A percentile compares a stretch with the other conserved stretches of the same genome.
phyloP scores from a whole-genome alignment of 1,284 basidiomycete species.

The Bondarzewia mesenterica region DNA sequence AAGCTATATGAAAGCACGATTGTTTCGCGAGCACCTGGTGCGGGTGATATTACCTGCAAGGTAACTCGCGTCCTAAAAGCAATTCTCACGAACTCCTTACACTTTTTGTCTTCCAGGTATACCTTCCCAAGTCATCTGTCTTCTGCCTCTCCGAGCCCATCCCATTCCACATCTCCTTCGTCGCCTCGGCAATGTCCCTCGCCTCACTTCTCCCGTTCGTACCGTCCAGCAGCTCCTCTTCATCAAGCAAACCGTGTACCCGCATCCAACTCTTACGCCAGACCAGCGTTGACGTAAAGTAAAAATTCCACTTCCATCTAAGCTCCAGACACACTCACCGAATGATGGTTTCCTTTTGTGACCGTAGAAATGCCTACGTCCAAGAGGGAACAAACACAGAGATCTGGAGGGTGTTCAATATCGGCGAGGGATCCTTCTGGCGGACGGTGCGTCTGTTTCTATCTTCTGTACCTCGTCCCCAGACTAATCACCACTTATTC shows the following conservation, averaged over 20 bases:
- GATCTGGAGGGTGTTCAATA: slow-evolving; percentile 58
- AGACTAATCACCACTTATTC: background rate
- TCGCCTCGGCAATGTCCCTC: slow-evolving; percentile 46
- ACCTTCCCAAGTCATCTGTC: slow-evolving; percentile 47
- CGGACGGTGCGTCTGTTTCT: slow-evolving; percentile 35
- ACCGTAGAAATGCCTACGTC: slow-evolving; percentile 7
- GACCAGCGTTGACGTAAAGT: slow-evolving; percentile 59
- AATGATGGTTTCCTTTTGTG: too few species aligned
- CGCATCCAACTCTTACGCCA: slow-evolving; percentile 59
- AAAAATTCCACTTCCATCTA: slow-evolving; percentile 13
- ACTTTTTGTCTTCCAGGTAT: slow-evolving; percentile 25
- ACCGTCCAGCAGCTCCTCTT: slow-evolving; percentile 28
- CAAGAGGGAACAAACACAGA: slow-evolving; percentile 46
- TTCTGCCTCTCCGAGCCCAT: slow-evolving; percentile 51
- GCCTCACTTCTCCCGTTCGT: slow-evolving; percentile 47
- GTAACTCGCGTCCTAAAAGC: slow-evolving; percentile 18
- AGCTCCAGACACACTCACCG: background rate
- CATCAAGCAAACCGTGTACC: slow-evolving; percentile 22
- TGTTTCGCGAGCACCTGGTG: slow-evolving; percentile 27
- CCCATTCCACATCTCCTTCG: slow-evolving; percentile 56
- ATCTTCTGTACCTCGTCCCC: background rate
- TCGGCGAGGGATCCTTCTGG: slow-evolving; percentile 55
- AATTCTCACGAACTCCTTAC: background rate
- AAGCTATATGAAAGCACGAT: slow-evolving; percentile 36
- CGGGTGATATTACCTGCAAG: slow-evolving; percentile 37